A percentile compares a stretch with the other conserved stretches of the same genome.
These are phyloP conservation scores for Drosera spatulata DNA, from an alignment of 179 eudicot species.

Conservation along the genomic window DNA sequence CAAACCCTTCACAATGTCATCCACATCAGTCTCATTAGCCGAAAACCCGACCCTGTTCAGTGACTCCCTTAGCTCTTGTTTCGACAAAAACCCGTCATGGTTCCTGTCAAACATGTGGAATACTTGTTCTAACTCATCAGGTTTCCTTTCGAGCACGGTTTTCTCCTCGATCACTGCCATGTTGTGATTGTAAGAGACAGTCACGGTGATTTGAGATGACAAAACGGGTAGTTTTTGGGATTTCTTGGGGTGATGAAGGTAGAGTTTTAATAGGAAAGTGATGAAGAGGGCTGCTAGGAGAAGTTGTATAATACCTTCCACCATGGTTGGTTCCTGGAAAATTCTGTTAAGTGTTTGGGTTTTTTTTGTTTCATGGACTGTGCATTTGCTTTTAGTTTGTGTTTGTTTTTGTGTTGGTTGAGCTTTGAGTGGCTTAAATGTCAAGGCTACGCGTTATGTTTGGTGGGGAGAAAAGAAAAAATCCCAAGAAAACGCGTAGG, in stretches of 20 bases:
- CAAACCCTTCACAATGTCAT: conserved; percentile 33
- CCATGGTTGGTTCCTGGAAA: no score
- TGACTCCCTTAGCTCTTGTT: conserved; percentile 45
- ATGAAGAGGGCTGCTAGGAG: background rate
- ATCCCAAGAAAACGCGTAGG: no score
- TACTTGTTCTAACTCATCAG: conserved; percentile 26
- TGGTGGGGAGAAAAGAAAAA: no score
- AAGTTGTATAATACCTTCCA: background rate
- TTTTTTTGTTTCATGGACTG: no score
- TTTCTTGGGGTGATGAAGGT: background rate
- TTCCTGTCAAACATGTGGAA: conserved; percentile 68
- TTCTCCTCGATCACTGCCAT: background rate
- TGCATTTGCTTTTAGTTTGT: no score
- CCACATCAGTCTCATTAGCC: conserved; percentile 28
- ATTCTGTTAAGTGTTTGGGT: no score
- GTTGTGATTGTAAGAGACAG: background rate
- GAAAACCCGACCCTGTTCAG: conserved; percentile 46
- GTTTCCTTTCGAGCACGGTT: background rate
- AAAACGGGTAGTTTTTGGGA: background rate
- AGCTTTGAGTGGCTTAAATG: no score
- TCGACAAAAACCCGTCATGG: conserved; percentile 58
- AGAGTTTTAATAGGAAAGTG: background rate
- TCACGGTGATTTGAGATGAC: conserved; percentile 3
- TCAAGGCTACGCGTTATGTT: no score
- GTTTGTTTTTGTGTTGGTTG: no score